Percentiles rank a stretch among this genome's conserved stretches.
These are phyloP conservation scores for Pythium utonaiense DNA, from an alignment of 352 stramenopile genomes.

Conservation along the genomic window DNA sequence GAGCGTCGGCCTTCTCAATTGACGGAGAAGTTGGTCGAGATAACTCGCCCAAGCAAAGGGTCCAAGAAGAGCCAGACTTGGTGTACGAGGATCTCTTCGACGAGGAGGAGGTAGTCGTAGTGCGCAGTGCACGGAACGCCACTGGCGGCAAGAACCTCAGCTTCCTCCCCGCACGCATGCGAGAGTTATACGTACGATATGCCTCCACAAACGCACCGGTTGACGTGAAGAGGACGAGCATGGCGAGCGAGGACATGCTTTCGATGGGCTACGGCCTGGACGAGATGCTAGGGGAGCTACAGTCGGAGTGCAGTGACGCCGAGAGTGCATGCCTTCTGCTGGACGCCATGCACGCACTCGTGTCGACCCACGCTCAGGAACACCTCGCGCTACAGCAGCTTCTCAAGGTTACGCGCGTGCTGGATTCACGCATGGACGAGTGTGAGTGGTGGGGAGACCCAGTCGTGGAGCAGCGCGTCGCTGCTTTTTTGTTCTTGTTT, in stretches of 20 bases:
- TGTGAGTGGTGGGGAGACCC: slow-evolving; percentile 31
- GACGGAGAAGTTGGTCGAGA: neutral
- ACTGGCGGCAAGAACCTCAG: slow-evolving; percentile 28
- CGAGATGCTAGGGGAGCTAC: slow-evolving; percentile 43
- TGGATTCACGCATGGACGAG: slow-evolving; percentile 41
- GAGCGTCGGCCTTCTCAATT: slow-evolving; percentile 15
- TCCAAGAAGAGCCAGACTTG: slow-evolving; percentile 14
- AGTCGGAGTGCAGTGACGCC: slow-evolving; percentile 29
- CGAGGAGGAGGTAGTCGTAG: neutral
- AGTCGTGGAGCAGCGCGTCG: slow-evolving; percentile 28
- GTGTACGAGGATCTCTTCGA: slow-evolving; percentile 7
- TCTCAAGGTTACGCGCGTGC: slow-evolving; percentile 31
- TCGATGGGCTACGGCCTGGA: slow-evolving; percentile 35
- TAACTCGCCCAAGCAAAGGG: neutral
- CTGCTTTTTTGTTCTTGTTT: slow-evolving; percentile 43
- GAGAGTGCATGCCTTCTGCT: slow-evolving; percentile 29
- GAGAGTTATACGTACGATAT: slow-evolving; percentile 31
- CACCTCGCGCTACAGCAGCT: slow-evolving; percentile 30
- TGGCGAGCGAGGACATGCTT: slow-evolving; percentile 20
- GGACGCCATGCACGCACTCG: slow-evolving; percentile 35
- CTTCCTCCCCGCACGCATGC: slow-evolving; percentile 37
- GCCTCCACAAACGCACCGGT: neutral
- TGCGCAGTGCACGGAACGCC: neutral
- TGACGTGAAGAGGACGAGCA: neutral
- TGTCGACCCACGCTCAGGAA: slow-evolving; percentile 24